These are phyloP conservation scores for Volvox africanus DNA, from an alignment of 139 green algal genomes.

Conservation along the genomic window DNA sequence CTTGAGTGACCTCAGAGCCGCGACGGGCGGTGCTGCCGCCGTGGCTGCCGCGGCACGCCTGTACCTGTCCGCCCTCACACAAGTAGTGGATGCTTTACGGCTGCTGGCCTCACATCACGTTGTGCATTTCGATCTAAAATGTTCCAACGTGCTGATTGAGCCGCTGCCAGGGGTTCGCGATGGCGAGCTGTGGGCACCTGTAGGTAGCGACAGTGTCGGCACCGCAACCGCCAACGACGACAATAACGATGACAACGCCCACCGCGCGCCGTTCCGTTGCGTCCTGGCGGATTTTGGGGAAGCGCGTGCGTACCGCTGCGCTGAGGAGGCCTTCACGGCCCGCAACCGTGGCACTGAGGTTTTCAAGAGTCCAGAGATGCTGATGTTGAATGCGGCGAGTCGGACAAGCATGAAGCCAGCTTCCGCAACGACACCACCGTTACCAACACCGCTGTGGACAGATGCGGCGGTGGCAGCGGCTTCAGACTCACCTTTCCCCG, in stretches of 20 bases:
- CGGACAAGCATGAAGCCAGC: background rate
- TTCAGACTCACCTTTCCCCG: background rate
- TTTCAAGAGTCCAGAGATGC: conserved; percentile 91
- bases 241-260: background rate
- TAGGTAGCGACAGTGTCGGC: background rate
- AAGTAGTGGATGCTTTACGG: conserved; percentile 67
- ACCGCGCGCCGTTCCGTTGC: conserved; percentile 58
- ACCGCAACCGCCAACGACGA: too few relatives aligned
- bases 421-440: background rate
- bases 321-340: conserved; percentile 62
- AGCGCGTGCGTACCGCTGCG: conserved; percentile 66
- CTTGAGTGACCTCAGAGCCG: background rate
- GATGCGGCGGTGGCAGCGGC: background rate
- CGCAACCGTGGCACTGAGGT: conserved; percentile 83
- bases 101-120: conserved; percentile 66
- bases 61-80: conserved; percentile 40
- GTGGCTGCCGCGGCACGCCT: background rate
- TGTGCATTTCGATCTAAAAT: conserved; percentile 93
- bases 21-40: background rate
- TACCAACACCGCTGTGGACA: background rate
- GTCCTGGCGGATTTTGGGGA: conserved; percentile 89
- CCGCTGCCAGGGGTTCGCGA: conserved; percentile 68
- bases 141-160: conserved; percentile 87
- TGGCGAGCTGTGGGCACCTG: conserved; percentile 70
- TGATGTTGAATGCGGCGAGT: conserved; percentile 68